phyloP scores from a whole-genome alignment of 2,329 filamentous ascomycete species.

The Apiospora sp. region DNA sequence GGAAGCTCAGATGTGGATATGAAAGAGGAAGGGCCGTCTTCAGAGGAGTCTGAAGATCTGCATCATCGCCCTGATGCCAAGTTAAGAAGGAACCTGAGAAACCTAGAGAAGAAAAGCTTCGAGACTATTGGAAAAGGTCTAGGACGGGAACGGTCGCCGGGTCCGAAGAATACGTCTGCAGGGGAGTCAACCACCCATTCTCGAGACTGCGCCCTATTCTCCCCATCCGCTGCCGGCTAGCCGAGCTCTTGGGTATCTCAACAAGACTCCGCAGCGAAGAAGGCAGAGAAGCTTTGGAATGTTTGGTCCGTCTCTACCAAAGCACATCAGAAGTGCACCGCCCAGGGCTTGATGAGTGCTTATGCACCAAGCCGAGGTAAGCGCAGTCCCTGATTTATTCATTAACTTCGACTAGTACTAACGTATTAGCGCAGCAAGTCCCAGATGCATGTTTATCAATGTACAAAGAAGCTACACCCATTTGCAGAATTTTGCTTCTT shows the following conservation, averaged over 20 bases:
- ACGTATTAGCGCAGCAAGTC: background rate
- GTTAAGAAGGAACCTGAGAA: too few relatives aligned
- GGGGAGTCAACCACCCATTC: background rate
- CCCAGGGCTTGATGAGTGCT: background rate
- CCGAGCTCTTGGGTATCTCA: background rate
- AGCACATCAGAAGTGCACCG: background rate
- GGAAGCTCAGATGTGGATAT: background rate
- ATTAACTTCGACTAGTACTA: background rate
- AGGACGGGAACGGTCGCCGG: background rate
- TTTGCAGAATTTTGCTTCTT: constrained; percentile 19
- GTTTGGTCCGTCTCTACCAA: background rate
- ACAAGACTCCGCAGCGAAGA: background rate
- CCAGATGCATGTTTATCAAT: background rate
- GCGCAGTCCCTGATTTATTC: background rate
- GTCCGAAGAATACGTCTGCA: background rate
- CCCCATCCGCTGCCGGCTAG: background rate
- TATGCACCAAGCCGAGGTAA: background rate
- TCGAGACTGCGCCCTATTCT: constrained; percentile 8
- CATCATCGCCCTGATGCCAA: too few relatives aligned
- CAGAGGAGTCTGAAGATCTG: too few relatives aligned
- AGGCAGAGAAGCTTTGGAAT: background rate
- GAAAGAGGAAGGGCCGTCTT: background rate
- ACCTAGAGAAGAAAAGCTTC: background rate
- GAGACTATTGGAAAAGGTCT: background rate
- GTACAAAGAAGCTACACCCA: background rate